A percentile compares a stretch with the other conserved stretches of the same genome.
These are phyloP conservation scores for Ascochyta koolunga DNA, from an alignment of 2,329 filamentous ascomycete genomes.

Conservation along the genomic window DNA sequence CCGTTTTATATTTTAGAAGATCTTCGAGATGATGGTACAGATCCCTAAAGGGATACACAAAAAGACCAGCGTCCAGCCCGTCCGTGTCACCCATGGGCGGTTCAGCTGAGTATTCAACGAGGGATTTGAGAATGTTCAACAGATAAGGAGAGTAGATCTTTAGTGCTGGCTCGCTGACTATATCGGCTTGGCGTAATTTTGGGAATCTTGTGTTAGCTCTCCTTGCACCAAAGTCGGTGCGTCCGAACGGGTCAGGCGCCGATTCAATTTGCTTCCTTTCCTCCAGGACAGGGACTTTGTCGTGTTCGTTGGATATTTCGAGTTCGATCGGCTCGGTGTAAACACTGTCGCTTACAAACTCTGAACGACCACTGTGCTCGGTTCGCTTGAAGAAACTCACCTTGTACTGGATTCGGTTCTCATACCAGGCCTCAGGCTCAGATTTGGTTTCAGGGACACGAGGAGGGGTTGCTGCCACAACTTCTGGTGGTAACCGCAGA, in stretches of 20 bases:
- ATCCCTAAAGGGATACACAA: not conserved
- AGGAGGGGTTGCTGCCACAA: not conserved
- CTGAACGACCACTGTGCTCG: no score
- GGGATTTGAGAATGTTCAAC: slow-evolving; percentile 6
- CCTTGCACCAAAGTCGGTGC: no score
- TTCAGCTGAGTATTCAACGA: slow-evolving; percentile 3
- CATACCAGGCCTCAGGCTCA: not conserved
- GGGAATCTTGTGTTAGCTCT: not conserved
- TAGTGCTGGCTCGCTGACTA: not conserved
- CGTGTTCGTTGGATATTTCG: not conserved
- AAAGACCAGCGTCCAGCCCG: not conserved
- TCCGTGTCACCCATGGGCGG: not conserved
- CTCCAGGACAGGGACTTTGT: not conserved
- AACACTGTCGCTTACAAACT: not conserved
- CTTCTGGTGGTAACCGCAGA: not conserved
- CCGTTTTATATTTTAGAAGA: not conserved
- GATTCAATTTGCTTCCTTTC: not conserved
- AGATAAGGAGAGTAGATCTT: slow-evolving; percentile 7
- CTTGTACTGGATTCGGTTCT: not conserved
- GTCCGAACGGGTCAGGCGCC: no score
- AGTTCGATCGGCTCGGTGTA: not conserved
- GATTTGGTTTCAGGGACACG: not conserved
- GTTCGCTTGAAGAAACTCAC: not conserved
- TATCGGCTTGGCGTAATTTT: not conserved
- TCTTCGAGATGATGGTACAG: not conserved